Evolutionary conservation across 2,329 filamentous ascomycete genomes (phyloP).

Genomic region (Tolypocladium album): DNA sequence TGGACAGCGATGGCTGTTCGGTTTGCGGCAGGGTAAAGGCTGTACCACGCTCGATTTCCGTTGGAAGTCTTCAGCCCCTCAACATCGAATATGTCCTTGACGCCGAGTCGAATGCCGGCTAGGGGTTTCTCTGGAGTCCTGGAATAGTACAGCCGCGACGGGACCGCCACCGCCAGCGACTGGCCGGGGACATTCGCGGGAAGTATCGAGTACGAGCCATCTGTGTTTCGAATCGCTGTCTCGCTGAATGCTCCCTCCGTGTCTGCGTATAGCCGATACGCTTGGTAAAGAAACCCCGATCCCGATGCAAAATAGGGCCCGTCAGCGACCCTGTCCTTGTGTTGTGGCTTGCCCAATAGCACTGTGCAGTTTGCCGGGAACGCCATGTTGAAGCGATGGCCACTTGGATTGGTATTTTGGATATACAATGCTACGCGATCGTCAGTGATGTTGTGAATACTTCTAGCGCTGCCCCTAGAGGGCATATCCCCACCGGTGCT

Average conservation of each 20-base stretch:
- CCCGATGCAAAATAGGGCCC: constrained; percentile 9
- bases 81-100: constrained; percentile 51
- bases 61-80: constrained; percentile 39
- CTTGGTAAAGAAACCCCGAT: constrained; percentile 6
- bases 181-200: constrained; percentile 5
- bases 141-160: constrained; percentile 45
- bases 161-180: constrained; percentile 27
- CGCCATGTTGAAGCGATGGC: neutral
- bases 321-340: neutral
- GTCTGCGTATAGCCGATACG: constrained; percentile 13
- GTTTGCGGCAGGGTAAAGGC: constrained; percentile 36
- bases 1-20: constrained; percentile 40
- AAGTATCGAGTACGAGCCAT: constrained; percentile 2
- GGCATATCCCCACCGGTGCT: neutral
- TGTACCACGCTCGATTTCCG: constrained; percentile 46
- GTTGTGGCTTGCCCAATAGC: neutral
- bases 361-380: neutral
- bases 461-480: neutral
- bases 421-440: neutral
- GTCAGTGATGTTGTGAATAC: neutral
- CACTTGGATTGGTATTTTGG: neutral
- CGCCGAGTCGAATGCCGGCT: constrained; percentile 42
- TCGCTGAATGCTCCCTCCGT: constrained; percentile 9
- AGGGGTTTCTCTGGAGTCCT: constrained; percentile 37
- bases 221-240: neutral